Evolutionary conservation across 768 basidiomycete species (phyloP).

Genomic region (Suillus americanus): DNA sequence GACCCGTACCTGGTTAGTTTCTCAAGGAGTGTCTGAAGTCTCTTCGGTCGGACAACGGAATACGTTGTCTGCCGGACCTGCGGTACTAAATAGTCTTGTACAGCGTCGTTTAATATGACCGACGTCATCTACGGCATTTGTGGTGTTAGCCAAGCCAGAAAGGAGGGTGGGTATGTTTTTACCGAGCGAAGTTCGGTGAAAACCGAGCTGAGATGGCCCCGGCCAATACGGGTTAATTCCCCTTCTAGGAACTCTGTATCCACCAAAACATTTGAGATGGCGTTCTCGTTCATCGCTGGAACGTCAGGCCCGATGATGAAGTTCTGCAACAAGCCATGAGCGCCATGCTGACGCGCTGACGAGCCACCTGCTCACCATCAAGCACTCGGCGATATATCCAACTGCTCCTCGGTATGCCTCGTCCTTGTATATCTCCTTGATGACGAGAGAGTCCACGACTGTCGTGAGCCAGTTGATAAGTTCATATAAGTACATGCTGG

Average conservation of each 20-base stretch:
- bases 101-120: constrained; percentile 68
- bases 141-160: constrained; percentile 7
- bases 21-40: constrained; percentile 71
- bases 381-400: constrained; percentile 80
- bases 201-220: constrained; percentile 64
- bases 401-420: constrained; percentile 88
- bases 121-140: constrained; percentile 54
- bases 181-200: constrained; percentile 83
- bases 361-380: constrained; percentile 64
- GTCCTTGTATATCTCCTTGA: constrained; percentile 85
- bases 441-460: constrained; percentile 85
- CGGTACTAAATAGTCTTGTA: constrained; percentile 80
- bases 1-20: constrained; percentile 73
- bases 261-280: constrained; percentile 78
- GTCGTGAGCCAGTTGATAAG: constrained; percentile 96
- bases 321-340: constrained; percentile 43
- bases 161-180: constrained; percentile 27
- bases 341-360: background rate
- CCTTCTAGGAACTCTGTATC: constrained; percentile 89
- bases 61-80: constrained; percentile 68
- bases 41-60: constrained; percentile 63
- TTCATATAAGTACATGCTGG: constrained; percentile 94
- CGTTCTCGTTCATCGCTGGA: constrained; percentile 83
- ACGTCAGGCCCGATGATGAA: constrained; percentile 78
- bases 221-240: constrained; percentile 76